A percentile compares a stretch with the other conserved stretches of the same genome.
Evolutionary conservation across 176 grass and related monocot species (phyloP).

Genomic region (Oryza australiensis): DNA sequence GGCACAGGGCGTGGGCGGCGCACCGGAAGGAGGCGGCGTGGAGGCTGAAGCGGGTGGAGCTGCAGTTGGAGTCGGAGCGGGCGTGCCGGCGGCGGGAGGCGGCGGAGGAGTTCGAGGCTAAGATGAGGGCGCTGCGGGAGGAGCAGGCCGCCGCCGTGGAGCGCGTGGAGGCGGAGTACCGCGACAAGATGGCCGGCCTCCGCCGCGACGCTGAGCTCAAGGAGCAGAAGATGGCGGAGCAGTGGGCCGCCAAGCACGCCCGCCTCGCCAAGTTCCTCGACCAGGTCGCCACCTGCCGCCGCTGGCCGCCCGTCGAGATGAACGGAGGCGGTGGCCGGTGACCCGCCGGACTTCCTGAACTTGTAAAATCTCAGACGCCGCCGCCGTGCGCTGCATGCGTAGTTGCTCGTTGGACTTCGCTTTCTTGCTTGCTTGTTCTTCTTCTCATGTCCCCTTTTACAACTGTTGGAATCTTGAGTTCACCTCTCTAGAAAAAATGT

Average conservation of each 20-base stretch:
- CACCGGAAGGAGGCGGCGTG: conserved; percentile 87
- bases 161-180: conserved; percentile 70
- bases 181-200: conserved; percentile 71
- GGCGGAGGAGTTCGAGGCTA: conserved; percentile 76
- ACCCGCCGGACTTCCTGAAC: neutral
- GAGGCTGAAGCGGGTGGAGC: conserved; percentile 84
- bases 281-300: conserved; percentile 48
- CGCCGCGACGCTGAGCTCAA: conserved; percentile 79
- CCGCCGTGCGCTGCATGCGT: conserved; percentile 15
- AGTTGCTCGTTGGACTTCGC: neutral
- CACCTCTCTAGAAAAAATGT: conserved; percentile 28
- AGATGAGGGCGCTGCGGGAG: conserved; percentile 59
- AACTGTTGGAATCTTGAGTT: conserved; percentile 27
- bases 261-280: conserved; percentile 77
- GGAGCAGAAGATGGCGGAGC: conserved; percentile 93
- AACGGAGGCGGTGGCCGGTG: conserved; percentile 42
- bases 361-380: conserved; percentile 1
- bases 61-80: conserved; percentile 87
- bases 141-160: conserved; percentile 74
- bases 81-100: conserved; percentile 69
- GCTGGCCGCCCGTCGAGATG: conserved; percentile 51
- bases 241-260: conserved; percentile 87
- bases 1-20: conserved; percentile 75
- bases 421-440: neutral
- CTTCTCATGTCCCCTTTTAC: neutral